phyloP scores from a whole-genome alignment of 768 basidiomycete genomes.

The Auriscalpium microsporum region DNA sequence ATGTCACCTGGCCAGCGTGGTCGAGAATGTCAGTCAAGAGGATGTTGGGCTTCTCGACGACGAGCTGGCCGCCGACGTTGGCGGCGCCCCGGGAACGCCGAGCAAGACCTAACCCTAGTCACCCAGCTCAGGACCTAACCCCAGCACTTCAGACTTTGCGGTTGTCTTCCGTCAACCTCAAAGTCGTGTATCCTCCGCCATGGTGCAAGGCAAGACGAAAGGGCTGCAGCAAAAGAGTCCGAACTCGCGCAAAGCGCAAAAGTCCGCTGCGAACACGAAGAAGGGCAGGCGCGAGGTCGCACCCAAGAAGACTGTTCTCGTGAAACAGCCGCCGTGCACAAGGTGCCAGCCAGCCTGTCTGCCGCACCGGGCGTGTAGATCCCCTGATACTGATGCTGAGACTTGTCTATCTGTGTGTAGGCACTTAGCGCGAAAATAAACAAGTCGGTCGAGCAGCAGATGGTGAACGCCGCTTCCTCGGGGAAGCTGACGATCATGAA shows the following conservation, averaged over 20 bases:
- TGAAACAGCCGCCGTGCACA: conserved; percentile 75
- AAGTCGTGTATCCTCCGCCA: conserved; percentile 17
- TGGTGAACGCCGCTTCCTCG: conserved; percentile 80
- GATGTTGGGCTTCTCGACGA: neutral
- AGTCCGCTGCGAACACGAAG: conserved; percentile 62
- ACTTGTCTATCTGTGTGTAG: conserved; percentile 29
- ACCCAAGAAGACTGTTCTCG: conserved; percentile 68
- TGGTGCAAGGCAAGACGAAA: conserved; percentile 87
- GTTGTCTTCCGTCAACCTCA: neutral
- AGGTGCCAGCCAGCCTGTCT: conserved; percentile 34
- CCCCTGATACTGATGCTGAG: neutral
- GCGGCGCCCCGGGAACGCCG: neutral
- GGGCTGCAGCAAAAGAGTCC: conserved; percentile 52
- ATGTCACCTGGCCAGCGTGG: conserved; percentile 17
- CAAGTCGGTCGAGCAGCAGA: conserved; percentile 84
- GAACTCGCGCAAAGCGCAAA: conserved; percentile 49
- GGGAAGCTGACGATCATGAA: conserved; percentile 94
- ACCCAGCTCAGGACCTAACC: too few species aligned
- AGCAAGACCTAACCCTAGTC: conserved; percentile 12
- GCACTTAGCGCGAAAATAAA: conserved; percentile 85
- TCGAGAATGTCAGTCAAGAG: neutral
- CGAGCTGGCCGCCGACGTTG: neutral
- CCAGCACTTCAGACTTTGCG: neutral
- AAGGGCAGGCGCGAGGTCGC: conserved; percentile 74
- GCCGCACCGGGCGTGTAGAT: neutral